phyloP scores from a whole-genome alignment of 257 asterid genomes.

The Solanum bulbocastanum region DNA sequence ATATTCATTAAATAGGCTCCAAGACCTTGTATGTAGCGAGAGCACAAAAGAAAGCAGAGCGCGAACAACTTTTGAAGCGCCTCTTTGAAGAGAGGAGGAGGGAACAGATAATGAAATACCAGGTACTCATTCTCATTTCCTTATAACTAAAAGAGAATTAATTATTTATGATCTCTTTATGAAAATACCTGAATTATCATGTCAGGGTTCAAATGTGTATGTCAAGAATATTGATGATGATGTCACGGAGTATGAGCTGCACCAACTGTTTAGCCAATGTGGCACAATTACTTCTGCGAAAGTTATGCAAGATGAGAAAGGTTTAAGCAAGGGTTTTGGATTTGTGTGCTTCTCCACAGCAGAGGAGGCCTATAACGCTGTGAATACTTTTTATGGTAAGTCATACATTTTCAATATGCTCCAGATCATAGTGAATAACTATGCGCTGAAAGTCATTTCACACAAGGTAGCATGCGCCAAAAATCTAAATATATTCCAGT shows the following conservation, averaged over 20 bases:
- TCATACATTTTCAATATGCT: not conserved
- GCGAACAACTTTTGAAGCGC: conserved; percentile 46
- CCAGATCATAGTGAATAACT: not conserved
- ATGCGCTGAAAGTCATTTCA: not conserved
- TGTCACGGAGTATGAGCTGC: conserved; percentile 42
- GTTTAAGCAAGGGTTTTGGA: conserved; percentile 72
- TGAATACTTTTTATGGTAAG: conserved; percentile 48
- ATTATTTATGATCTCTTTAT: not conserved
- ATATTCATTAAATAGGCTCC: conserved; percentile 32
- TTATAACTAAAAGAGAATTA: conserved; percentile 19
- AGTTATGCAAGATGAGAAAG: conserved; percentile 49
- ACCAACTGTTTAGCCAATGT: conserved; percentile 39
- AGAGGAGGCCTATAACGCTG: conserved; percentile 50
- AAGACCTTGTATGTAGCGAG: conserved; percentile 67
- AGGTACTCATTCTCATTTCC: conserved; percentile 23
- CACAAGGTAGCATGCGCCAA: not conserved
- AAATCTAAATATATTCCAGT: not conserved
- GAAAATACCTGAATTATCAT: conserved; percentile 39
- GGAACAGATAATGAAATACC: conserved; percentile 55
- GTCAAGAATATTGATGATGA: conserved; percentile 56
- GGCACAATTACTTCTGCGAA: conserved; percentile 46
- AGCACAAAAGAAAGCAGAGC: conserved; percentile 82
- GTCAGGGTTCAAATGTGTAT: conserved; percentile 64
- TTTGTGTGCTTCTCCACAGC: conserved; percentile 58
- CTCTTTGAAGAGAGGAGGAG: conserved; percentile 69